Evolutionary conservation across 2,329 filamentous ascomycete species (phyloP), one percentile per base, ranked within the genome.

Genomic region (Monosporascus sp.): DNA sequence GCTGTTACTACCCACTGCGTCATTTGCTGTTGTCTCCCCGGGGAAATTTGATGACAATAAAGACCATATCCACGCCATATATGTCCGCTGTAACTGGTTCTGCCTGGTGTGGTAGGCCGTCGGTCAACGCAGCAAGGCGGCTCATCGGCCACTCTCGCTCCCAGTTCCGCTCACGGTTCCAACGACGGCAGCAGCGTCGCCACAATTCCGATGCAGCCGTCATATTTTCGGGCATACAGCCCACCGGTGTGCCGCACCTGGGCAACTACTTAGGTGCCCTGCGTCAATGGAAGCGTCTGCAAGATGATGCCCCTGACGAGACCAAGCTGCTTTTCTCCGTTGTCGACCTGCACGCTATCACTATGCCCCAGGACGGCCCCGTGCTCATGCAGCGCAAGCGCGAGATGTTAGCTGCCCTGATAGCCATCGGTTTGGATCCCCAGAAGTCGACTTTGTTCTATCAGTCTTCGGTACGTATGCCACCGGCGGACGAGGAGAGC

Each of bases 221-320:
- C 55, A 83, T 97, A 64, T 97, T 99, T 76, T 97, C 94, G 3
- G 94, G 92, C 51, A 99, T 99, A 63, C 94, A 99, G 71, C 94
- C 94, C 19, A 99, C 94, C 0, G 94, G 93, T 37, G 81, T 95
- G 24, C 94, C 94, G 16, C 94, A 99, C 70, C 75, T 99, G 31
- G 94, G 94, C 52, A 99, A 99, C 73, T 99, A 97, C 71, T 81
- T 96, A 11, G 94, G 94, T 26, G 94, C 94, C 17, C 75, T 99
- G 52, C 83, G 84, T 49, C 85, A 91, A 77, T 99, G 94, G 94
- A 87, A 88, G 47, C 79, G 80, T 56, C 77, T 97, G 7, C 93
- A 99, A 60, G 76, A 91, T 56, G 75, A 80, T 38, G 77, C 84
- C 0, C 59, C 74, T 0, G 67, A 77, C 2, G 74, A 73, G 5